Conservation (phyloP, 208 protist genomes). For the Tritrichomonas musculus region DNA sequence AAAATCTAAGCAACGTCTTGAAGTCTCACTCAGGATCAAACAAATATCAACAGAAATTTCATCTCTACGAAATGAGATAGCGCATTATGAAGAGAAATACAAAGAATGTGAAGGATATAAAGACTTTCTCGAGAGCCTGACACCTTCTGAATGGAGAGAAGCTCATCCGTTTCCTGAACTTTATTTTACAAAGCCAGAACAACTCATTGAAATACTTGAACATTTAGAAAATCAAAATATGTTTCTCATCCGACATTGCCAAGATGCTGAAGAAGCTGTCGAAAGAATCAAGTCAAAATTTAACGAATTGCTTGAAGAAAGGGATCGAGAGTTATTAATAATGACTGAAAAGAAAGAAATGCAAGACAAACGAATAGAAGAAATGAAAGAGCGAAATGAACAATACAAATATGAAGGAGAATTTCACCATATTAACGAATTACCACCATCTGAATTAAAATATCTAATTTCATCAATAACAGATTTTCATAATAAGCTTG, state of each 20-base stretch:
- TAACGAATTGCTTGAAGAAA: not conserved
- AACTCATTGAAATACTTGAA: not conserved
- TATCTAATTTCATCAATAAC: not conserved
- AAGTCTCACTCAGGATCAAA: not conserved
- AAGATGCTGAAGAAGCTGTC: slow-evolving; percentile 31
- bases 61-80: not conserved
- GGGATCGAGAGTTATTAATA: not conserved
- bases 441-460: not conserved
- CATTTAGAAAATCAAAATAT: not conserved
- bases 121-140: not conserved
- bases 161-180: not conserved
- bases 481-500: not conserved
- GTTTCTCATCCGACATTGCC: slow-evolving; percentile 2
- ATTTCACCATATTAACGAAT: not conserved
- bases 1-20: not conserved
- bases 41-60: slow-evolving; percentile 15
- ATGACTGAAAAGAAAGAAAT: not conserved
- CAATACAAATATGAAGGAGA: not conserved
- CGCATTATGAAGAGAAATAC: not conserved
- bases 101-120: slow-evolving; percentile 32
- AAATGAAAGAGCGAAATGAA: not conserved
- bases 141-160: not conserved
- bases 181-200: not conserved
- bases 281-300: not conserved
- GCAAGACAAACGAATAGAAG: not conserved